These are phyloP conservation scores for Lichtheimia corymbifera DNA, from an alignment of 371 early-diverging fungal genomes.

Conservation along the genomic window DNA sequence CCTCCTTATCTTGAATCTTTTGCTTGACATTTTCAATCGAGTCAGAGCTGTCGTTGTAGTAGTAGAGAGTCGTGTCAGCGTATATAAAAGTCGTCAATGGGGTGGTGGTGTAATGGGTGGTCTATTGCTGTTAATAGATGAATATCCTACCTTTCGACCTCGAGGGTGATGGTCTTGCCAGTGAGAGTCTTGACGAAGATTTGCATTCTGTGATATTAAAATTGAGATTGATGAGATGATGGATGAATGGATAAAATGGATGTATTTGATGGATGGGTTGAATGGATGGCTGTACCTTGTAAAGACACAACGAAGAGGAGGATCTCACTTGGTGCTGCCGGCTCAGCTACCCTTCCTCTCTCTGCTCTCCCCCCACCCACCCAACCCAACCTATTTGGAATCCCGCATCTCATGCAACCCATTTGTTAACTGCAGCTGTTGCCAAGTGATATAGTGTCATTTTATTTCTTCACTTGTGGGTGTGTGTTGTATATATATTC, in stretches of 20 bases:
- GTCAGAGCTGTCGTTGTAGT: slow-evolving; percentile 44
- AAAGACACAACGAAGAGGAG: slow-evolving; percentile 8
- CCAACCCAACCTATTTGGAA: not conserved
- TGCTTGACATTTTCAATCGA: slow-evolving; percentile 79
- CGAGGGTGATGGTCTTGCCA: slow-evolving; percentile 94
- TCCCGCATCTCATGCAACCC: too few relatives aligned
- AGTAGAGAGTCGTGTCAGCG: not conserved
- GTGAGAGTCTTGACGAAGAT: slow-evolving; percentile 90
- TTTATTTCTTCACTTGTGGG: slow-evolving; percentile 1
- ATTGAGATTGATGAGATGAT: slow-evolving; percentile 1
- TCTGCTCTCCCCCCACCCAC: not conserved
- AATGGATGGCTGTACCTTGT: slow-evolving; percentile 10
- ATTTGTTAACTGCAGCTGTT: too few relatives aligned
- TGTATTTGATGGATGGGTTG: slow-evolving; percentile 14
- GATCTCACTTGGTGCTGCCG: not conserved
- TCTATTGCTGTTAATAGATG: slow-evolving; percentile 6
- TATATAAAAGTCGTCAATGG: not conserved
- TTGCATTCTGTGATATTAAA: slow-evolving; percentile 53
- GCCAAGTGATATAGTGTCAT: not conserved
- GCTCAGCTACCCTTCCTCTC: not conserved
- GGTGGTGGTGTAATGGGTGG: slow-evolving; percentile 22
- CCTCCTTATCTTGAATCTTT: slow-evolving; percentile 99
- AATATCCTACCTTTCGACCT: slow-evolving; percentile 75
- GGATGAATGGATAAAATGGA: slow-evolving; percentile 13
- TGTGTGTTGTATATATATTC: not conserved